Base-by-base conservation (phyloP, 495 filamentous ascomycete species). In the Penicillium silybi region DNA sequence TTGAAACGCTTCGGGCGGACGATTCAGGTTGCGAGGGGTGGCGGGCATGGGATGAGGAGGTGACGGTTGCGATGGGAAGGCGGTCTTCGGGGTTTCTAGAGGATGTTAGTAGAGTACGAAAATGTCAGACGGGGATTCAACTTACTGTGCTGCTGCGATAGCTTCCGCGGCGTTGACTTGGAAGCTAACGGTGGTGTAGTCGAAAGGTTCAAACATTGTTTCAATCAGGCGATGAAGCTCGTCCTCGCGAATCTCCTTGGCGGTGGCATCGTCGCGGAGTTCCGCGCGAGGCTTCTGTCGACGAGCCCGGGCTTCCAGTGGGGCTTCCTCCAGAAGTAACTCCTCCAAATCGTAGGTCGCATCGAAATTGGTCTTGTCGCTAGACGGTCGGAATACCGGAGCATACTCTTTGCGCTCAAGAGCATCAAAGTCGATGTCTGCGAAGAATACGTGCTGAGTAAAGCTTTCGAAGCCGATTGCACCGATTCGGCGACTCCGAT, bases 311-410 rank as follows among this genome's bases (percentile, higher is more conserved):
- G 95, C 93, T 69, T 98, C 93, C 5, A 98, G 73, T 11, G 93
- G 93, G 22, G 93, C 95, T 66, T 98, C 93, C 70, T 98, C 95
- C 42, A 98, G 71, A 19, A 98, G 70, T 23, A 98, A 70, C 66
- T 98, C 93, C 64, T 98, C 93, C 47, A 98, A 69, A 70, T 98
- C 93, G 64, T 98, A 98, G 1, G 93, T 98, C 4, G 93, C 93
- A 70, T 98, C 93, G 55, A 98, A 98, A 68, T 98, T 98, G 6
- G 95, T 96, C 79, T 98, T 98, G 44, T 98, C 93, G 43, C 89
- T 88, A 1, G 92, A 95, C 6, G 93, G 93, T 19, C 82, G 77
- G 72, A 98, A 98, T 0, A 97, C 83, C 0, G 93, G 92, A 44
- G 92, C 85, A 50, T 96, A 83, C 66, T 95, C 86, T 64, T 97